Conservation (phyloP, 1,139 yeast species). For the Debaryomyces subglobosus region DNA sequence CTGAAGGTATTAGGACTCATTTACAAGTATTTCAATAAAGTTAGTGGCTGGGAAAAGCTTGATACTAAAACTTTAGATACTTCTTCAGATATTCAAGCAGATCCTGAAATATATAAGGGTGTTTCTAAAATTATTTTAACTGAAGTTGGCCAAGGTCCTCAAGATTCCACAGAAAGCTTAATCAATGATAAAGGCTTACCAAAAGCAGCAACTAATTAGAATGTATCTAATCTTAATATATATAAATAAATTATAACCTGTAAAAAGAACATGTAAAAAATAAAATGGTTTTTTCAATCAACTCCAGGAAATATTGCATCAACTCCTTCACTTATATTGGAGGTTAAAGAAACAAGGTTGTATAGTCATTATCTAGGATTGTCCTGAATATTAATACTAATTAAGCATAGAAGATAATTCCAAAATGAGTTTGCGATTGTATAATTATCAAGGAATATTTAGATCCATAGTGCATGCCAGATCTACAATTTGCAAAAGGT, state of each 20-base stretch:
- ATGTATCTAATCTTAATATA: neutral
- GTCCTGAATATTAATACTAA: neutral
- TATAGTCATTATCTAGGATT: neutral
- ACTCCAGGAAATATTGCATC: neutral
- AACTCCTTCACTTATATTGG: neutral
- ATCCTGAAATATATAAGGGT: slow-evolving; percentile 61
- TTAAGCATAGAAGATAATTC: neutral
- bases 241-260: slow-evolving; percentile 3
- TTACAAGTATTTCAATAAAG: slow-evolving; percentile 54
- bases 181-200: slow-evolving; percentile 49
- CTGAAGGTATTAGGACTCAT: slow-evolving; percentile 62
- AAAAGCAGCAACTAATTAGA: slow-evolving; percentile 15
- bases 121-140: slow-evolving; percentile 84
- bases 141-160: slow-evolving; percentile 86
- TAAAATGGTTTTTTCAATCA: neutral
- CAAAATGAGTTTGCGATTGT: slow-evolving; percentile 3
- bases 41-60: slow-evolving; percentile 71
- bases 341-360: neutral
- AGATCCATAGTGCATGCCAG: neutral
- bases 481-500: neutral
- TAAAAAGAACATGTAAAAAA: neutral
- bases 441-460: neutral
- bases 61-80: slow-evolving; percentile 29
- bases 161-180: slow-evolving; percentile 53
- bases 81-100: slow-evolving; percentile 45